Evolutionary conservation across 176 grass and related monocot genomes (phyloP).

Genomic region (Aegilops umbellulata): DNA sequence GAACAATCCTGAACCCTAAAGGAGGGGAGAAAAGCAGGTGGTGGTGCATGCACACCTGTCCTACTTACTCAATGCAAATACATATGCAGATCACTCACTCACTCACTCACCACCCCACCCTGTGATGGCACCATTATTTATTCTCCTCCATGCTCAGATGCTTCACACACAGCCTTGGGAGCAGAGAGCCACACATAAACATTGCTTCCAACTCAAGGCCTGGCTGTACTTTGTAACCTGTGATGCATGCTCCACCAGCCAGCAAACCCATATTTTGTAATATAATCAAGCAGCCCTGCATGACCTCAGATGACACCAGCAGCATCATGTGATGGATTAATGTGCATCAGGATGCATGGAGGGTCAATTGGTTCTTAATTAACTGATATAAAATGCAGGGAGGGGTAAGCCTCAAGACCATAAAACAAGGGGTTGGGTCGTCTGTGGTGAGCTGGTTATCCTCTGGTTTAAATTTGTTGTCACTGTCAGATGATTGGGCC

Average conservation of each 20-base stretch:
- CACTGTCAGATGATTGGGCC: slow-evolving; percentile 33
- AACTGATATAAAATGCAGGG: not conserved
- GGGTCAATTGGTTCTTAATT: slow-evolving; percentile 20
- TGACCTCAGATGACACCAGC: slow-evolving; percentile 50
- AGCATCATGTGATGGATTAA: not conserved
- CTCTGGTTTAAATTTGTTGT: not conserved
- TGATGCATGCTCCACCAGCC: slow-evolving; percentile 50
- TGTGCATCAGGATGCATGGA: slow-evolving; percentile 6
- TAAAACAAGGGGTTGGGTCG: slow-evolving; percentile 2
- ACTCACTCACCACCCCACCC: slow-evolving; percentile 20
- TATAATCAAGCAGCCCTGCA: not conserved
- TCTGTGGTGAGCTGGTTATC: slow-evolving; percentile 1
- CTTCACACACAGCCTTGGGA: slow-evolving; percentile 18
- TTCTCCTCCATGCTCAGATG: slow-evolving; percentile 18
- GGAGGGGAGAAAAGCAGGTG: slow-evolving; percentile 56
- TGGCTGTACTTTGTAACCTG: slow-evolving; percentile 47
- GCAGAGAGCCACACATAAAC: not conserved
- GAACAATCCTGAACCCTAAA: slow-evolving; percentile 49
- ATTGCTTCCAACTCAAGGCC: slow-evolving; percentile 52
- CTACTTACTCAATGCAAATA: slow-evolving; percentile 50
- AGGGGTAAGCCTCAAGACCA: slow-evolving; percentile 11
- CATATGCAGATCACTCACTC: slow-evolving; percentile 55
- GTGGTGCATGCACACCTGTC: slow-evolving; percentile 28
- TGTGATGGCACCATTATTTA: slow-evolving; percentile 50
- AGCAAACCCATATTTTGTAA: not conserved